Conservation (phyloP, 1,139 yeast species). For the Yamadazyma aaseri region DNA sequence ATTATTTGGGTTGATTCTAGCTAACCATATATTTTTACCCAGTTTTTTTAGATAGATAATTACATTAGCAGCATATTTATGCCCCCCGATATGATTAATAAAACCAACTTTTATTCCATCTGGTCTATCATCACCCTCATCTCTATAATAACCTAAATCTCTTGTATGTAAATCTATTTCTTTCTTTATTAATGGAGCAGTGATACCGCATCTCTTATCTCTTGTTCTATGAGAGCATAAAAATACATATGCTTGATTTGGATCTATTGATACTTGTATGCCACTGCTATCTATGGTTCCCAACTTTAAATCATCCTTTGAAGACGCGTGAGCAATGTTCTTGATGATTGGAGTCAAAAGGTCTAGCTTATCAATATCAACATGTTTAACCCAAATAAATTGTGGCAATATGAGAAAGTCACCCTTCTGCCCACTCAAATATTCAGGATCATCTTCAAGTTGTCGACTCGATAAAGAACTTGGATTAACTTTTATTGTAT, state of each 20-base stretch:
- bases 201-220: constrained; percentile 89
- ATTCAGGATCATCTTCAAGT: constrained; percentile 39
- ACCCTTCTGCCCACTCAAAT: constrained; percentile 41
- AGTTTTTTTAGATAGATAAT: constrained; percentile 62
- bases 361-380: constrained; percentile 45
- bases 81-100: constrained; percentile 93
- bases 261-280: constrained; percentile 25
- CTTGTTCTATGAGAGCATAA: constrained; percentile 88
- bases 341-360: constrained; percentile 6
- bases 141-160: constrained; percentile 70
- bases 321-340: constrained; percentile 7
- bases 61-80: constrained; percentile 88
- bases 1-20: constrained; percentile 76
- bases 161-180: constrained; percentile 74
- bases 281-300: constrained; percentile 2
- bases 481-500: constrained; percentile 50
- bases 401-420: constrained; percentile 73
- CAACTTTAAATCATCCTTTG: constrained; percentile 6
- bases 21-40: constrained; percentile 86
- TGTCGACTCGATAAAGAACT: constrained; percentile 46
- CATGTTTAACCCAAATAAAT: constrained; percentile 66
- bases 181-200: constrained; percentile 89
- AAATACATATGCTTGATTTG: constrained; percentile 58
- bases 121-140: constrained; percentile 66
- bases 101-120: constrained; percentile 71